Conservation (phyloP, 1,139 yeast species). For the Blastobotrys aristatus region DNA sequence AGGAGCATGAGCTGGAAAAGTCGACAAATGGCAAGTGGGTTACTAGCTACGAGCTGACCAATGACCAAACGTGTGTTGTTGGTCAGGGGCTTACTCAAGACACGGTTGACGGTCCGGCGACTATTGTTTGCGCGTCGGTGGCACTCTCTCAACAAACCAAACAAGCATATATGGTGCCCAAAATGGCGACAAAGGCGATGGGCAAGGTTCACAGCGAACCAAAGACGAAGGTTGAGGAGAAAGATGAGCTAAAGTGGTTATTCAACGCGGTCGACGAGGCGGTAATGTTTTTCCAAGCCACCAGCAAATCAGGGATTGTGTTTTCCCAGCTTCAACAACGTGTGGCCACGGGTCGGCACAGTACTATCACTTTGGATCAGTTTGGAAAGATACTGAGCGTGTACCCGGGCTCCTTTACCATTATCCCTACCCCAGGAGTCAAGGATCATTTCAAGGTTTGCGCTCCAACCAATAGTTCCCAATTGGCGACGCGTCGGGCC, state of each 20-base stretch:
- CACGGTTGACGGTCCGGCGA: constrained; percentile 1
- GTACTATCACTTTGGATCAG: constrained; percentile 21
- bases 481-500: neutral
- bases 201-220: neutral
- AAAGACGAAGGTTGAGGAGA: neutral
- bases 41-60: neutral
- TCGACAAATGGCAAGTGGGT: neutral
- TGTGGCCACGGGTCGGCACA: constrained; percentile 23
- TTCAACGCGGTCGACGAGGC: constrained; percentile 24
- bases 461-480: neutral
- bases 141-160: constrained; percentile 3
- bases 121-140: neutral
- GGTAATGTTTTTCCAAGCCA: constrained; percentile 22
- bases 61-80: neutral
- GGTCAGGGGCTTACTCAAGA: neutral
- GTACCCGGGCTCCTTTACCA: constrained; percentile 24
- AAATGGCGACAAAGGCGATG: neutral
- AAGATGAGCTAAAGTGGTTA: constrained; percentile 9
- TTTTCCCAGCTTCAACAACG: constrained; percentile 19
- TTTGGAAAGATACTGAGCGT: constrained; percentile 26
- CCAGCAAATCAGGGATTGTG: constrained; percentile 19
- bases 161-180: neutral
- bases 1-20: neutral
- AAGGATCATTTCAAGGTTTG: neutral
- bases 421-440: constrained; percentile 11